Evolutionary conservation across 352 stramenopile species (phyloP).

Genomic region (Blastocystis sp.): DNA sequence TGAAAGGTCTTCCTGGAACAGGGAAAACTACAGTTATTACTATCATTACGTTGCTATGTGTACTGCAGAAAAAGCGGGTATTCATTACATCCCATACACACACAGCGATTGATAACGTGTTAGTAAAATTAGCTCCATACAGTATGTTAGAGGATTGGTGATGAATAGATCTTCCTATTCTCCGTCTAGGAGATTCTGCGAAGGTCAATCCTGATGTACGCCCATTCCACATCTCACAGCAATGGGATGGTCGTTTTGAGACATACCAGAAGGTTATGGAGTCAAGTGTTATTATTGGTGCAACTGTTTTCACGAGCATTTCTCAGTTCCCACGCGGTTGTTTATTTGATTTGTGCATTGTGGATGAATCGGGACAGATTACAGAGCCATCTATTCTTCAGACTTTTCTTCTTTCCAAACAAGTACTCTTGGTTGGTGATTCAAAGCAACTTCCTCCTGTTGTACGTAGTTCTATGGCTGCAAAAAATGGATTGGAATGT

Average conservation of each 20-base stretch:
- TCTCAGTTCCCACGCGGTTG: slow-evolving; percentile 68
- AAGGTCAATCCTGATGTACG: not conserved
- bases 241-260: not conserved
- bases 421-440: slow-evolving; percentile 92
- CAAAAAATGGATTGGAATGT: slow-evolving; percentile 75
- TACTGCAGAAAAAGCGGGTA: slow-evolving; percentile 27
- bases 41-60: not conserved
- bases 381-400: slow-evolving; percentile 87
- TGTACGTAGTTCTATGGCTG: slow-evolving; percentile 79
- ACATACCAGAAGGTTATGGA: slow-evolving; percentile 7
- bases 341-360: slow-evolving; percentile 91
- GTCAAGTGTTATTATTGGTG: not conserved
- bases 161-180: slow-evolving; percentile 30
- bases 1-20: slow-evolving; percentile 23
- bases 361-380: slow-evolving; percentile 95
- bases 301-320: slow-evolving; percentile 46
- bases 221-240: not conserved
- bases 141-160: not conserved
- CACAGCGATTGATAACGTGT: slow-evolving; percentile 54
- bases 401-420: slow-evolving; percentile 80
- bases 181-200: slow-evolving; percentile 3
- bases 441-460: slow-evolving; percentile 93
- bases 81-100: slow-evolving; percentile 45
- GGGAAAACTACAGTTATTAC: slow-evolving; percentile 49
- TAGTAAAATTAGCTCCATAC: slow-evolving; percentile 14